Conservation (phyloP, 495 filamentous ascomycete species). For the Astrocystis sublimbata region DNA sequence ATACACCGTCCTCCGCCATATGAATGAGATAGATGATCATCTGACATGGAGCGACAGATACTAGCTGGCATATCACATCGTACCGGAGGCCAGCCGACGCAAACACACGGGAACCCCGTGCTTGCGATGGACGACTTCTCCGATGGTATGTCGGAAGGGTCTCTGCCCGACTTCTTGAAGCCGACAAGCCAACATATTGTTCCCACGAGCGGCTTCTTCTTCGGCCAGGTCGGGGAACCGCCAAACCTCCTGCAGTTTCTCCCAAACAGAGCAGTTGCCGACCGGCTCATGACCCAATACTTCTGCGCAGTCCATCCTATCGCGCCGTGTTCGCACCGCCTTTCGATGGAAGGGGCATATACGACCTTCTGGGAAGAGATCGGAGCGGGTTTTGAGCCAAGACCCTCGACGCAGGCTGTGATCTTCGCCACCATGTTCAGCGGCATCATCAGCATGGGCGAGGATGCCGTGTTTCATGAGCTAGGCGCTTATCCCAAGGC, state of each 20-base stretch:
- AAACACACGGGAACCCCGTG: conserved; percentile 18
- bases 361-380: conserved; percentile 63
- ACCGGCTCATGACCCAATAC: conserved; percentile 64
- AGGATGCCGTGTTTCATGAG: conserved; percentile 45
- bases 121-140: conserved; percentile 21
- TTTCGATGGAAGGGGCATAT: conserved; percentile 64
- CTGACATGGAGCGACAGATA: conserved; percentile 26
- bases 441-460: conserved; percentile 63
- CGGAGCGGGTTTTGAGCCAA: conserved; percentile 54
- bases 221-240: conserved; percentile 51
- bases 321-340: conserved; percentile 62
- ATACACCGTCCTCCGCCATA: conserved; percentile 7
- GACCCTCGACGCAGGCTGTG: conserved; percentile 63
- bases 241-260: conserved; percentile 57
- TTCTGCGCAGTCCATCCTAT: conserved; percentile 67
- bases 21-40: conserved; percentile 13
- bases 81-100: conserved; percentile 11
- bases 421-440: conserved; percentile 68
- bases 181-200: conserved; percentile 57
- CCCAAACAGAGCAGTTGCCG: conserved; percentile 49
- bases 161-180: conserved; percentile 47
- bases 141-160: conserved; percentile 18
- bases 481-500: conserved; percentile 54
- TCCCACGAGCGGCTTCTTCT: conserved; percentile 68
- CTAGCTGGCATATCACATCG: conserved; percentile 28